phyloP scores from a whole-genome alignment of 371 early-diverging fungal genomes.

The Apophysomyces ossiformis region DNA sequence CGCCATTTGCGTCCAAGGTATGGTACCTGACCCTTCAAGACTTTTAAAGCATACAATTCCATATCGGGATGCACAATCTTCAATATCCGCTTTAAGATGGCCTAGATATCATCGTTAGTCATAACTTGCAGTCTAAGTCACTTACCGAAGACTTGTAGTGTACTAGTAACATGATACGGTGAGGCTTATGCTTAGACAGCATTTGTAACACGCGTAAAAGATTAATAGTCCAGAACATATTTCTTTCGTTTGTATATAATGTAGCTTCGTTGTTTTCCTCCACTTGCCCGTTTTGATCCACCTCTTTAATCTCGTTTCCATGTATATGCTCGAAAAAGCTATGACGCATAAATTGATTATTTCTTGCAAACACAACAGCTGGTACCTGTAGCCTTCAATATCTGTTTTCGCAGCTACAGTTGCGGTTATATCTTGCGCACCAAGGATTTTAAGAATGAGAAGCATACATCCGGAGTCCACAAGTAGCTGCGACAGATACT shows the following conservation, averaged over 20 bases:
- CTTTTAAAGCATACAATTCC: slow-evolving; percentile 77
- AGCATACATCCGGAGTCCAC: slow-evolving; percentile 85
- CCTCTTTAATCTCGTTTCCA: background rate
- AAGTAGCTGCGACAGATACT: slow-evolving; percentile 77
- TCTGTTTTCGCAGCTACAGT: slow-evolving; percentile 63
- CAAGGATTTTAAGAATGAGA: slow-evolving; percentile 80
- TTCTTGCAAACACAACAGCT: background rate
- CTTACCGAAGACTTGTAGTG: slow-evolving; percentile 84
- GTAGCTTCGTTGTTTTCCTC: background rate
- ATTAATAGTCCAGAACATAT: slow-evolving; percentile 78
- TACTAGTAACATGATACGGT: slow-evolving; percentile 77
- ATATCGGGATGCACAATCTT: slow-evolving; percentile 72
- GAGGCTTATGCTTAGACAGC: slow-evolving; percentile 77
- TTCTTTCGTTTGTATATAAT: slow-evolving; percentile 48
- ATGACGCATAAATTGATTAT: background rate
- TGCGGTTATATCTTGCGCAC: slow-evolving; percentile 70
- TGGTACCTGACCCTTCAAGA: slow-evolving; percentile 80
- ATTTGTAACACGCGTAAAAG: slow-evolving; percentile 81
- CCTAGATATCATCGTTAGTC: slow-evolving; percentile 26
- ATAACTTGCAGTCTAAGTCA: background rate
- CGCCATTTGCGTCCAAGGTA: slow-evolving; percentile 86
- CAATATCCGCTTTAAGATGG: slow-evolving; percentile 75
- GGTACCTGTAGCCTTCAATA: slow-evolving; percentile 62
- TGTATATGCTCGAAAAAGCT: slow-evolving; percentile 42
- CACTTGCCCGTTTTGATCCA: slow-evolving; percentile 14